Evolutionary conservation across 345 rosid genomes (phyloP).

Genomic region (sweet orange (Citrus sinensis)): DVS_A1.0 CM039162.1:5699501-5700000

Average conservation of each 20-base stretch:
- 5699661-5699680: not conserved
- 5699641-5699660: constrained; percentile 3
- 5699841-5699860: constrained; percentile 61
- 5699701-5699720: constrained; percentile 74
- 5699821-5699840: constrained; percentile 64
- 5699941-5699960: too few relatives aligned
- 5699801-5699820: constrained; percentile 71
- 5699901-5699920: not conserved
- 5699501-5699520: not conserved
- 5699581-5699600: not conserved
- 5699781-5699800: constrained; percentile 74
- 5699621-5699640: not conserved
- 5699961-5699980: too few relatives aligned
- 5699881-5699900: not conserved
- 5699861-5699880: constrained; percentile 24
- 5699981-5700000: not conserved
- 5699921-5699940: too few relatives aligned
- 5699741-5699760: constrained; percentile 45
- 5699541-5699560: too few relatives aligned
- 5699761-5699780: constrained; percentile 76
- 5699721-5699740: constrained; percentile 71
- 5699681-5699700: constrained; percentile 38
- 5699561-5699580: not conserved
- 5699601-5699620: not conserved
- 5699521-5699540: not conserved